Evolutionary conservation across 208 protist species (phyloP).

Genomic region (Wallacemonas sp.): DNA sequence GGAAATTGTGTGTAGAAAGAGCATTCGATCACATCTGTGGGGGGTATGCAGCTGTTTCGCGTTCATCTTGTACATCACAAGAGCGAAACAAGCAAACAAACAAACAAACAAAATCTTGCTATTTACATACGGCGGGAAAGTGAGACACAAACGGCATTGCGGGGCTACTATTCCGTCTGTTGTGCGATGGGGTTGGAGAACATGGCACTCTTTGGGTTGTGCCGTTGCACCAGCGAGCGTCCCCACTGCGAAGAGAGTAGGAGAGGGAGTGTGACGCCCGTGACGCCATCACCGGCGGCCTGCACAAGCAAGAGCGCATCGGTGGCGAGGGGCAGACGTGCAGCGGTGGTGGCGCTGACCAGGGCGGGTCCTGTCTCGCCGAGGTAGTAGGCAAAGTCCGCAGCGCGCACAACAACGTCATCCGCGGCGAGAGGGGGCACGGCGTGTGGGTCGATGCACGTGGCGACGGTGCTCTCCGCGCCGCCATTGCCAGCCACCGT

Average conservation of each 20-base stretch:
- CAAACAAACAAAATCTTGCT: no score
- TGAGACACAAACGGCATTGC: no score
- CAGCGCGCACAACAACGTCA: constrained; percentile 21
- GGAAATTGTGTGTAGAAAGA: no score
- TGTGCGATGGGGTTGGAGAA: neutral
- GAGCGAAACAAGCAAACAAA: no score
- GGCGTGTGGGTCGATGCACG: neutral
- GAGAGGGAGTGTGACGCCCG: constrained; percentile 53
- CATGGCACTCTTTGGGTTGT: neutral
- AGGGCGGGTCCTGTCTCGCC: neutral
- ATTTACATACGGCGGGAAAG: no score
- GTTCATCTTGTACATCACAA: no score
- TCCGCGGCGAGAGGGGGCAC: constrained; percentile 17
- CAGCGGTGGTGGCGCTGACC: neutral
- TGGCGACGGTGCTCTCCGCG: neutral
- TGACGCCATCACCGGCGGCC: constrained; percentile 27
- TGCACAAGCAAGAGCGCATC: constrained; percentile 62
- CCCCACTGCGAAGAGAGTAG: constrained; percentile 81
- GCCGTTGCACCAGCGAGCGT: constrained; percentile 26
- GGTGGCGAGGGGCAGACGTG: constrained; percentile 7
- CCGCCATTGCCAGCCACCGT: neutral
- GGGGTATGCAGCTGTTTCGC: no score
- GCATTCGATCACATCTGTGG: no score
- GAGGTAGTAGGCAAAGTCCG: constrained; percentile 24
- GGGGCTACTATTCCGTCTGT: neutral